Percentiles rank a stretch among this genome's conserved stretches.
Conservation (phyloP, 1,284 basidiomycete genomes). For the Paramarasmius palmivorus region DNA sequence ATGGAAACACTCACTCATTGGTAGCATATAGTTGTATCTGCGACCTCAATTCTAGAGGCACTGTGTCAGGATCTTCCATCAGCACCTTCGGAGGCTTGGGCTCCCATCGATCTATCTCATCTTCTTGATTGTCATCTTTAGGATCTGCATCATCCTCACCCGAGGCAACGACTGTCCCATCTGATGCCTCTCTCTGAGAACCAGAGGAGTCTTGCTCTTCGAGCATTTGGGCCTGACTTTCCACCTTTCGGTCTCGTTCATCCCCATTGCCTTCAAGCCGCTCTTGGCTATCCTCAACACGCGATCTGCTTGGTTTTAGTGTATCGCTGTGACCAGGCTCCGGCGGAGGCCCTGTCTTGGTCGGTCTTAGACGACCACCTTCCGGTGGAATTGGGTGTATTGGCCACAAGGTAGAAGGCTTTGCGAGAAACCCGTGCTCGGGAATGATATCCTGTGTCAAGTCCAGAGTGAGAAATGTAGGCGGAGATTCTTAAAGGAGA, state of each 20-base stretch:
- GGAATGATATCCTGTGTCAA: conserved; percentile 63
- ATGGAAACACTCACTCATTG: conserved; percentile 53
- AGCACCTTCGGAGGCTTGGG: conserved; percentile 60
- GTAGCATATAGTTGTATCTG: conserved; percentile 87
- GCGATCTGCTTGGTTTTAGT: conserved; percentile 34
- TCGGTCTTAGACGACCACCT: conserved; percentile 37
- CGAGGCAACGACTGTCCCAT: background rate
- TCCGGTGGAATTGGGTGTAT: conserved; percentile 38
- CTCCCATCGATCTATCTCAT: conserved; percentile 45
- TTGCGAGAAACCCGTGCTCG: conserved; percentile 59
- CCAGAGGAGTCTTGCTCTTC: conserved; percentile 4
- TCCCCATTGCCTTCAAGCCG: conserved; percentile 14
- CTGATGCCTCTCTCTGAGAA: background rate
- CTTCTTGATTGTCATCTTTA: conserved; percentile 9
- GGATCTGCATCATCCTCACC: background rate
- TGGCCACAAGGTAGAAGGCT: conserved; percentile 60
- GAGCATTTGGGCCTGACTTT: conserved; percentile 41
- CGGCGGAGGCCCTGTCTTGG: conserved; percentile 44
- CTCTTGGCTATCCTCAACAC: conserved; percentile 27
- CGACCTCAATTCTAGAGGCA: conserved; percentile 50
- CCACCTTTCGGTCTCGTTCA: conserved; percentile 18
- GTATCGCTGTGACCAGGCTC: conserved; percentile 53
- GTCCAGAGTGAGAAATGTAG: conserved; percentile 31
- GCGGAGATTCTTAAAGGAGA: background rate
- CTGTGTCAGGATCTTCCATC: conserved; percentile 48